A percentile compares a stretch with the other conserved stretches of the same genome.
These are phyloP conservation scores for Solanum verrucosum DNA, from an alignment of 257 asterid genomes.

Conservation along the genomic window DNA sequence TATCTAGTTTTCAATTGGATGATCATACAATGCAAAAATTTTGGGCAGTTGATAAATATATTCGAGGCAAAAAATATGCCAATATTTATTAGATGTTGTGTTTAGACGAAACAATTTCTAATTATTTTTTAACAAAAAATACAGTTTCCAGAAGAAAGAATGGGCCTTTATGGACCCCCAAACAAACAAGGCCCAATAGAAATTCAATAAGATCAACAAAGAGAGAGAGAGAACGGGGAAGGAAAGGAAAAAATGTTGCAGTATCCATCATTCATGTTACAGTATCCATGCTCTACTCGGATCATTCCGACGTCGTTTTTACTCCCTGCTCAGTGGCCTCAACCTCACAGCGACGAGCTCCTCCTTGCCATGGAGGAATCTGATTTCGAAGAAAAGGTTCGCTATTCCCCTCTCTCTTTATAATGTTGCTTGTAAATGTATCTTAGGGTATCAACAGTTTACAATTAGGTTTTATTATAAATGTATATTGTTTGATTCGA, in stretches of 20 bases:
- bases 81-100: not conserved
- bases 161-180: not conserved
- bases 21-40: not conserved
- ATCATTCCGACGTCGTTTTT: slow-evolving; percentile 70
- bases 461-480: not conserved
- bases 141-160: not conserved
- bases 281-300: slow-evolving; percentile 73
- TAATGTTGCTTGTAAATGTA: not conserved
- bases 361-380: slow-evolving; percentile 88
- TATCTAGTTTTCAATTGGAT: not conserved
- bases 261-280: slow-evolving; percentile 71
- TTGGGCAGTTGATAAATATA: not conserved
- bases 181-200: not conserved
- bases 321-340: slow-evolving; percentile 87
- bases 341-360: slow-evolving; percentile 73
- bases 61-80: not conserved
- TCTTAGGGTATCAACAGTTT: not conserved
- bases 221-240: not conserved
- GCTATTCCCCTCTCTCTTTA: not conserved
- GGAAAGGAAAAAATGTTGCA: slow-evolving; percentile 37
- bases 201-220: not conserved
- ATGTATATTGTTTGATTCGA: not conserved
- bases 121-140: not conserved
- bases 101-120: not conserved
- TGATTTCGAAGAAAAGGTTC: slow-evolving; percentile 82